These are phyloP conservation scores for Xylariaceae sp. DNA, from an alignment of 2,329 filamentous ascomycete genomes.

Conservation along the genomic window DNA sequence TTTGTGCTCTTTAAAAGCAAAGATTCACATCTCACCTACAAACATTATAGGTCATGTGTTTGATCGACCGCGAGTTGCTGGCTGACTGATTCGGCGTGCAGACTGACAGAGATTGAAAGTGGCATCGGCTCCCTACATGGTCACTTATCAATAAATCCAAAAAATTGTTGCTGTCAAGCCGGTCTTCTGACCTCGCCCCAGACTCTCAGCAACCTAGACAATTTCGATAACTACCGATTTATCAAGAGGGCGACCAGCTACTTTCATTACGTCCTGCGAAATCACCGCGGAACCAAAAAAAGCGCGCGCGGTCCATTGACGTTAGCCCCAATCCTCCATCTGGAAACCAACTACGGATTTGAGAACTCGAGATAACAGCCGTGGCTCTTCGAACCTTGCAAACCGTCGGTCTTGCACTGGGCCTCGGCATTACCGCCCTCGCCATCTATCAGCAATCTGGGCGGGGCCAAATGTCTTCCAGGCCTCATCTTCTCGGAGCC, in stretches of 20 bases:
- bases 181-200: slow-evolving; percentile 3
- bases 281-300: background rate
- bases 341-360: slow-evolving; percentile 18
- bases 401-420: slow-evolving; percentile 50
- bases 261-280: background rate
- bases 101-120: slow-evolving; percentile 3
- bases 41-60: background rate
- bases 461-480: slow-evolving; percentile 37
- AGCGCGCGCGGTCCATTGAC: background rate
- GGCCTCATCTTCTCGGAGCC: slow-evolving; percentile 44
- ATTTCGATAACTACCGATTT: background rate
- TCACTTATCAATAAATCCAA: background rate
- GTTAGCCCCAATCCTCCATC: background rate
- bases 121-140: background rate
- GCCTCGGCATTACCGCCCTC: slow-evolving; percentile 54
- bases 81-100: slow-evolving; percentile 4
- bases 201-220: slow-evolving; percentile 4
- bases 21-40: background rate
- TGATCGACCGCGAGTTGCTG: background rate
- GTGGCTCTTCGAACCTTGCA: slow-evolving; percentile 54
- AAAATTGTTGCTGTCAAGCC: slow-evolving; percentile 4
- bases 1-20: background rate
- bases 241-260: no score
- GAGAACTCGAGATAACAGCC: slow-evolving; percentile 29
- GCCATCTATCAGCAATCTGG: slow-evolving; percentile 46